phyloP scores from a whole-genome alignment of 2,329 filamentous ascomycete genomes.

The Thelonectria olida region DNA sequence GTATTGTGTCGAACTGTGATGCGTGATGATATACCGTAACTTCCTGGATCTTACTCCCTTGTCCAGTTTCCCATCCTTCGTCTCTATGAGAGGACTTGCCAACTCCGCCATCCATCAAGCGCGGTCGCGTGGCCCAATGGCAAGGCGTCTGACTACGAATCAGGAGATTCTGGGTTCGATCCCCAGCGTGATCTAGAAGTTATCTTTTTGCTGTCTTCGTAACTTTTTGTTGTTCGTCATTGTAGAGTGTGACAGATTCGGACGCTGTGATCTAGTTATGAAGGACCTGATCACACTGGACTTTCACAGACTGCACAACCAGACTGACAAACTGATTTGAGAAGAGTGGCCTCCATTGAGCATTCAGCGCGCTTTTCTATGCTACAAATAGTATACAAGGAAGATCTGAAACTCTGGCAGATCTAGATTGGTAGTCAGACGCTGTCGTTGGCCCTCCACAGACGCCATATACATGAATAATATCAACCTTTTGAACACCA shows the following conservation, averaged over 20 bases:
- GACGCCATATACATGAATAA: conserved; percentile 46
- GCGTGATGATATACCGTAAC: conserved; percentile 15
- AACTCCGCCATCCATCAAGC: neutral
- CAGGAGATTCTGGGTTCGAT: conserved; percentile 47
- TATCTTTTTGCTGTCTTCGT: neutral
- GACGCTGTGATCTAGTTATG: too few relatives aligned
- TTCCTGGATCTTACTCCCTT: neutral
- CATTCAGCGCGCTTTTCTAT: conserved; percentile 41
- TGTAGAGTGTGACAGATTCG: too few relatives aligned
- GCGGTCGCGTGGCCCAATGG: conserved; percentile 40
- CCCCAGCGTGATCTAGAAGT: conserved; percentile 34
- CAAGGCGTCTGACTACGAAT: conserved; percentile 48
- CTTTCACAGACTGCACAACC: conserved; percentile 6
- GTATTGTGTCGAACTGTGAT: conserved; percentile 21
- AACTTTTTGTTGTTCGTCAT: too few relatives aligned
- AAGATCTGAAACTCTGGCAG: conserved; percentile 39
- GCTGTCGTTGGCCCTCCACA: conserved; percentile 32
- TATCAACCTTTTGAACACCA: conserved; percentile 50
- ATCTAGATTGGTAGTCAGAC: conserved; percentile 39
- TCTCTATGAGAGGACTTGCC: too few relatives aligned
- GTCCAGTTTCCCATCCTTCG: neutral
- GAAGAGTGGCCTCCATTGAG: conserved; percentile 48
- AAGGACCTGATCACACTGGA: neutral
- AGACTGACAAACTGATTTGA: conserved; percentile 39
- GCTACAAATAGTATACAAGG: conserved; percentile 47